Percentiles rank a stretch among this genome's conserved stretches.
Evolutionary conservation across 108 stramenopile species (phyloP).

Genomic region (Nitzschia sp.): DNA sequence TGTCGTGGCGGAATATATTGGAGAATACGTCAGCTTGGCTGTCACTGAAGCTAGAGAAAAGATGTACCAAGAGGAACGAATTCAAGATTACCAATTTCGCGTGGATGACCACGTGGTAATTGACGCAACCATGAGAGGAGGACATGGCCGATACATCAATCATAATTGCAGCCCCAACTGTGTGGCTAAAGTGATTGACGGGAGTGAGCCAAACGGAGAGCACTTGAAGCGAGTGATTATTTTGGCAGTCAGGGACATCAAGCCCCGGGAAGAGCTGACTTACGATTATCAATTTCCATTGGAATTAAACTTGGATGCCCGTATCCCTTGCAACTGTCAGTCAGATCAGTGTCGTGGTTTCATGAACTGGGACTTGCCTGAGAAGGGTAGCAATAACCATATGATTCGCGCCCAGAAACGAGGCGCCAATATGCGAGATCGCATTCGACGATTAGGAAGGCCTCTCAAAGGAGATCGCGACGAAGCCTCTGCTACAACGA

Average conservation of each 20-base stretch:
- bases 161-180: conserved; percentile 97
- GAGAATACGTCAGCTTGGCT: conserved; percentile 84
- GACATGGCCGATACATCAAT: conserved; percentile 92
- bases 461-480: conserved; percentile 45
- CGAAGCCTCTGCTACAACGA: background rate
- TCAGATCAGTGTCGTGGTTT: conserved; percentile 72
- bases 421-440: conserved; percentile 59
- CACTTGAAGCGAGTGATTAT: conserved; percentile 86
- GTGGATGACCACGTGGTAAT: conserved; percentile 83
- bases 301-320: conserved; percentile 62
- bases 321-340: conserved; percentile 80
- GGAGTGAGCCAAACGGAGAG: conserved; percentile 41
- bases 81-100: conserved; percentile 95
- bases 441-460: conserved; percentile 53
- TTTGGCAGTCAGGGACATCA: conserved; percentile 82
- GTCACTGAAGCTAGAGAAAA: conserved; percentile 87
- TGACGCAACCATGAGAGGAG: conserved; percentile 92
- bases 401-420: conserved; percentile 46
- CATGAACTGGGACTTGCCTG: conserved; percentile 88
- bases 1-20: conserved; percentile 94
- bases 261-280: conserved; percentile 89
- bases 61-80: conserved; percentile 76
- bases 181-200: conserved; percentile 80
- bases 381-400: conserved; percentile 55
- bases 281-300: conserved; percentile 97